Evolutionary conservation across 306 rosid species (phyloP), one percentile per base, ranked within the genome.

Genomic region (Dalbergia cochinchinensis): DNA sequence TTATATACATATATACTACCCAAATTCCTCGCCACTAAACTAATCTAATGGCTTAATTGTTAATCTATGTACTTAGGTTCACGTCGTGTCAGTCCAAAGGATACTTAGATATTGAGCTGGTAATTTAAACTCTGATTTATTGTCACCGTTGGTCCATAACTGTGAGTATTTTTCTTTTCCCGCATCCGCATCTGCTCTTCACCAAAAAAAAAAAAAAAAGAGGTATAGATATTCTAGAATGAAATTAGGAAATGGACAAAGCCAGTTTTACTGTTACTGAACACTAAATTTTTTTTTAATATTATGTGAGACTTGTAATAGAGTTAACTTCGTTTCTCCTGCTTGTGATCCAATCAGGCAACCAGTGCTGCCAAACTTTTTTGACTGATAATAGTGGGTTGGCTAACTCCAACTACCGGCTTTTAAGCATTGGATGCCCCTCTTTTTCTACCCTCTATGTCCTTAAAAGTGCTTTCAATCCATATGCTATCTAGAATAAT

Each of bases 391-490:
- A 75, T 79, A 53, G 74, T 35, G 66, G 81, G 76, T 74, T 31
- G 63, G 78, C 76, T 73, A 54, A 51, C 20, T 82, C 82, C 85
- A 82, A 78, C 80, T 47, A 80, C 65, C 58, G 39, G 48, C 84
- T 84, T 81, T 79, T 47, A 26, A 48, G 83, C 91, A 80, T 88
- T 67, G 94, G 97, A 88, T 90, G 82, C 90, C 65, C 70, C 67
- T 18, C 47, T 54, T 79, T 84, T 86, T 69, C 54, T 71, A 80
- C 19, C 66, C 67, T 57, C 59, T 48, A 4, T 82, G 66, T 64
- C 80, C 19, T 71, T 37, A 20, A 88, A 76, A 72, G 83, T 74
- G 68, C 81, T 81, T 63, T 41, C 79, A 74, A 8, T 48, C 54
- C 75, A 72, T 76, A 83, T 75, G 85, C 71, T 20, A 64, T 81